phyloP scores from a whole-genome alignment of 129 eudicot species.

The Artemisia tridentata region DNA sequence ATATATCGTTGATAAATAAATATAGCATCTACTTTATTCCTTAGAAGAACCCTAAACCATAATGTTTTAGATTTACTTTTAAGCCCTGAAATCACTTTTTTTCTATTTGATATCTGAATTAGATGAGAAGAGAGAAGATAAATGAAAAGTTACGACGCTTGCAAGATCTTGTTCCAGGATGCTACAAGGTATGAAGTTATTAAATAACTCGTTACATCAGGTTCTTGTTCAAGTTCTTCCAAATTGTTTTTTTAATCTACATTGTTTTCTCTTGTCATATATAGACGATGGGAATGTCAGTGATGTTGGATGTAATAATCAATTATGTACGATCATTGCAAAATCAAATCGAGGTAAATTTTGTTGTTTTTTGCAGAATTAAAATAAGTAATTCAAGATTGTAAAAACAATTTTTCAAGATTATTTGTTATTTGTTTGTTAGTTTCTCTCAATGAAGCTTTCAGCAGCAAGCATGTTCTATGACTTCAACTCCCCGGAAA shows the following conservation, averaged over 20 bases:
- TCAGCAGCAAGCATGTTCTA: constrained; percentile 88
- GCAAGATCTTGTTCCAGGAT: constrained; percentile 93
- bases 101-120: not conserved
- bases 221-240: not conserved
- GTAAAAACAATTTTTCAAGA: not conserved
- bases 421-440: constrained; percentile 3
- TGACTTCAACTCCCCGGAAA: constrained; percentile 82
- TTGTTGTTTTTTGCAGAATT: not conserved
- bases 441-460: constrained; percentile 94
- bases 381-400: not conserved
- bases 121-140: constrained; percentile 83
- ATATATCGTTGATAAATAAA: too few relatives aligned
- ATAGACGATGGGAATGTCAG: constrained; percentile 96
- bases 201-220: not conserved
- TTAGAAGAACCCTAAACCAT: not conserved
- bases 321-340: constrained; percentile 80
- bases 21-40: not conserved
- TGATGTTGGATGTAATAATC: constrained; percentile 85
- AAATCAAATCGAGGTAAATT: constrained; percentile 79
- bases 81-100: not conserved
- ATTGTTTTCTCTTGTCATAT: constrained; percentile 4
- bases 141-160: constrained; percentile 71
- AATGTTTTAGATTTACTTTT: not conserved
- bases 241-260: not conserved
- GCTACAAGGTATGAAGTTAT: constrained; percentile 63